These are phyloP conservation scores for Lavandula angustifolia DNA, from an alignment of 257 asterid genomes.

Conservation along the genomic window DNA sequence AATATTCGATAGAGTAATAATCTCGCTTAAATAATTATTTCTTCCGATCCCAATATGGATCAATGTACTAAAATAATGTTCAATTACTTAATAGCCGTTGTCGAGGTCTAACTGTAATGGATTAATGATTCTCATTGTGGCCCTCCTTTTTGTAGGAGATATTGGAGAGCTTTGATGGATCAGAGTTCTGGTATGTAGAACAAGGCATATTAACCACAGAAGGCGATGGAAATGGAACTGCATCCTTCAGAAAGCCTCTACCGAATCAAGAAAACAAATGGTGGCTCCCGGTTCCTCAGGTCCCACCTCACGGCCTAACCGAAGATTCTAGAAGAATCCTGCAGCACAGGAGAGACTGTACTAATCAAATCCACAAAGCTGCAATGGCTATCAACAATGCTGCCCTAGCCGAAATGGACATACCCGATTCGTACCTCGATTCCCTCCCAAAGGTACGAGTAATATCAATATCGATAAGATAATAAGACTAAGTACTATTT, in stretches of 20 bases:
- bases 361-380: constrained; percentile 84
- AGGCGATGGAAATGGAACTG: constrained; percentile 52
- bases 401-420: constrained; percentile 66
- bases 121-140: background rate
- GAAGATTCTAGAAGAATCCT: constrained; percentile 56
- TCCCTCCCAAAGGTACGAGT: constrained; percentile 66
- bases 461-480: background rate
- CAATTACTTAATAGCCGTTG: no score
- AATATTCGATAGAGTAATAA: no score
- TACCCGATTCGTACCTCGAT: constrained; percentile 63
- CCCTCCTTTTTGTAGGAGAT: constrained; percentile 48
- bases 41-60: no score
- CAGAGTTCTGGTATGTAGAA: constrained; percentile 84
- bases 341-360: constrained; percentile 63
- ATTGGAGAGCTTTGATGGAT: constrained; percentile 54
- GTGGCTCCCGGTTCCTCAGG: constrained; percentile 89
- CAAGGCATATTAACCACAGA: constrained; percentile 57
- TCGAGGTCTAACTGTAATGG: no score
- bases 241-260: constrained; percentile 51
- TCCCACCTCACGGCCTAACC: constrained; percentile 61
- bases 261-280: constrained; percentile 71
- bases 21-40: no score
- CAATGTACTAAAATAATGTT: no score
- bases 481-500: no score
- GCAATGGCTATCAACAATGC: constrained; percentile 71